Conservation (phyloP, 169 alveolate species). For the Plasmodium gallinaceum region DNA sequence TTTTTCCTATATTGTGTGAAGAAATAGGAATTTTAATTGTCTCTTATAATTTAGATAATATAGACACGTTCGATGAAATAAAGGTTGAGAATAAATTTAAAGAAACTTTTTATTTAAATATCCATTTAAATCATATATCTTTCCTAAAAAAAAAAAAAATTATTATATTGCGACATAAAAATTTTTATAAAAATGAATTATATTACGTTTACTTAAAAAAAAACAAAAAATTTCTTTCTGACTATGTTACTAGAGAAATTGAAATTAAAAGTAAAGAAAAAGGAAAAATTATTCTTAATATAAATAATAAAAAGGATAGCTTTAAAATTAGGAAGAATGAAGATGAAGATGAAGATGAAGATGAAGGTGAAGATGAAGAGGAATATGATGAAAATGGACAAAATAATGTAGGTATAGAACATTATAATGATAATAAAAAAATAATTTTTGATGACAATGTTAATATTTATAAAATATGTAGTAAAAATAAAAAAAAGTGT, state of each 20-base stretch:
- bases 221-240: neutral
- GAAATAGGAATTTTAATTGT: slow-evolving; percentile 43
- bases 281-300: slow-evolving; percentile 32
- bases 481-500: slow-evolving; percentile 12
- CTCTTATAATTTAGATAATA: neutral
- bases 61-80: slow-evolving; percentile 29
- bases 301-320: neutral
- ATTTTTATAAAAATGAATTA: slow-evolving; percentile 44
- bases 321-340: neutral
- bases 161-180: slow-evolving; percentile 19
- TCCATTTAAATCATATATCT: slow-evolving; percentile 12
- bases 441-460: slow-evolving; percentile 22
- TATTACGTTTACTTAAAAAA: slow-evolving; percentile 28
- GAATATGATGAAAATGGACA: neutral
- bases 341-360: neutral
- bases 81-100: slow-evolving; percentile 38
- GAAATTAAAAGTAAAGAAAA: slow-evolving; percentile 19
- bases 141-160: slow-evolving; percentile 30
- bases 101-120: slow-evolving; percentile 30
- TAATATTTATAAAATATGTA: slow-evolving; percentile 12
- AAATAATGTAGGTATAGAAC: neutral
- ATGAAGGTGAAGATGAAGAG: neutral
- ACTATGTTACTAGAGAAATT: slow-evolving; percentile 31
- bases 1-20: slow-evolving; percentile 15
- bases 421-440: neutral